Conservation (phyloP, 345 rosid genomes). For the Reutealis trisperma region DNA sequence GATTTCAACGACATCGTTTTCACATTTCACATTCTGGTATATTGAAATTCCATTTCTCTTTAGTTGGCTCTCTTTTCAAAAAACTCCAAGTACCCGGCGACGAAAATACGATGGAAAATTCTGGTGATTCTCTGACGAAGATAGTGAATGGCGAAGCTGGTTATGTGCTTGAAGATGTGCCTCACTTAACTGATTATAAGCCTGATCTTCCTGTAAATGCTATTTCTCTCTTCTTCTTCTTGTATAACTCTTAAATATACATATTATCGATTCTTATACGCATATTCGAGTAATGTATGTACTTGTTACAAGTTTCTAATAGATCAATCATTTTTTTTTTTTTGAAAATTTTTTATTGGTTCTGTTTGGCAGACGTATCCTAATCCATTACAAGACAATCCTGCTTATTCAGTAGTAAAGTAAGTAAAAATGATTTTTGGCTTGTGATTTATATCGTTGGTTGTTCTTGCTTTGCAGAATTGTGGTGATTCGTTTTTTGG, state of each 20-base stretch:
- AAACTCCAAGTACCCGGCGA: neutral
- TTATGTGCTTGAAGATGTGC: conserved; percentile 76
- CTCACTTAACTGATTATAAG: conserved; percentile 74
- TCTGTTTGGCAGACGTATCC: conserved; percentile 49
- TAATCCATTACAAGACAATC: conserved; percentile 60
- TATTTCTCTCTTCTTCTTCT: neutral
- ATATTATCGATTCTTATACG: neutral
- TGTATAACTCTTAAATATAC: neutral
- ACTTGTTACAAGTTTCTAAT: neutral
- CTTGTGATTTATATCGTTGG: neutral
- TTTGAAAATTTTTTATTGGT: neutral
- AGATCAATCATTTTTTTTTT: neutral
- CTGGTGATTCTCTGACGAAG: conserved; percentile 24
- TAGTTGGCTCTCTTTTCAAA: neutral
- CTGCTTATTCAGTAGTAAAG: conserved; percentile 71
- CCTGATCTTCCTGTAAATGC: conserved; percentile 54
- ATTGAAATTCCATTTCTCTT: neutral
- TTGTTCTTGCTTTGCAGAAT: neutral
- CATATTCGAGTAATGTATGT: neutral
- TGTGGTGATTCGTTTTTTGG: neutral
- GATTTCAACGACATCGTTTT: neutral
- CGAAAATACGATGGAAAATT: conserved; percentile 8
- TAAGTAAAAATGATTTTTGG: conserved; percentile 23
- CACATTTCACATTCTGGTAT: neutral
- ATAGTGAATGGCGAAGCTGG: conserved; percentile 53